Base-by-base conservation (phyloP, 805 yeast genomes). In the Kazachstania viticola region DNA sequence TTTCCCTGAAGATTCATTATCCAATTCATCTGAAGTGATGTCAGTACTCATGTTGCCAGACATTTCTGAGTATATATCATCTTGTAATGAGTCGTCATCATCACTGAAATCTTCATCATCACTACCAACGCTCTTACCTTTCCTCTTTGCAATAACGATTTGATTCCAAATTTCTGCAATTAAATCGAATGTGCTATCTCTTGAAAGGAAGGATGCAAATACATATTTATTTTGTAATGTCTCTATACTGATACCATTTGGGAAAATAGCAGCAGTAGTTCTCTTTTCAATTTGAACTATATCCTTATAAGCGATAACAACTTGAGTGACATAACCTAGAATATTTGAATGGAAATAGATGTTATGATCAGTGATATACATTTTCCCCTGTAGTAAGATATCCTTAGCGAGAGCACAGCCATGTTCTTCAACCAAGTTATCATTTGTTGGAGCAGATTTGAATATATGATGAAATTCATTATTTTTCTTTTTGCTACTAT, bases 381-480 rank as follows among this genome's bases (percentile, higher is more conserved):
- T 46, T 38, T 70, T 65, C 13, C 87, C 87, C 39, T 79, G 87
- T 13, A 75, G 62, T 21, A 79, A 54, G 25, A 79, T 73, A 42
- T 79, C 85, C 32, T 69, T 64, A 14, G 75, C 73, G 19, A 69
- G 59, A 0, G 85, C 85, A 57, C 85, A 77, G 14, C 73, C 65
- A 44, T 60, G 72, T 40, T 75, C 83, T 17, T 67, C 73, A 25
- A 77, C 60, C n/a, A 76, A 59, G 19, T 62, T 53, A 43, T 78
- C 87, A 17, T 30, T 27, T 1, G 16, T 45, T 5, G 44, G 42
- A 2, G 49, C 29, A 26, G 65, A 63, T 27, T 71, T 66, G 51
- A 78, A 78, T 7, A 67, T 45, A 29, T 64, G 65, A 45, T 75
- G 83, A 49, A 76, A 76, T 14, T 75, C 75, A 14, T 60, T 60